Evolutionary conservation across 1,284 basidiomycete species (phyloP).

Genomic region (Ceratobasidium sp.): DNA sequence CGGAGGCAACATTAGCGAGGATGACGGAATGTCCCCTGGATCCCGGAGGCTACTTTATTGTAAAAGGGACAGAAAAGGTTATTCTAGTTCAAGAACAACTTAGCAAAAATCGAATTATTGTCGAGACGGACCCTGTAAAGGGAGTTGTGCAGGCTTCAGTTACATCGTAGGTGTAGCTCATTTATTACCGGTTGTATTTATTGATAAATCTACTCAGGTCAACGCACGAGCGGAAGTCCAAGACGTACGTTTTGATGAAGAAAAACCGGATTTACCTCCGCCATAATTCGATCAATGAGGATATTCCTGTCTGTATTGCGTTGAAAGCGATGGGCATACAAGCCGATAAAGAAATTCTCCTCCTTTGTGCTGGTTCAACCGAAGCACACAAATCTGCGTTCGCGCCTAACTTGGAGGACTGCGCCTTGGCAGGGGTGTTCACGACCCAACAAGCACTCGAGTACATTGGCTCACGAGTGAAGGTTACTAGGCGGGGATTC

Average conservation of each 20-base stretch:
- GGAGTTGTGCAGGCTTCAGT: conserved; percentile 95
- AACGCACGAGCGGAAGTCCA: conserved; percentile 97
- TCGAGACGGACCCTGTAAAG: conserved; percentile 92
- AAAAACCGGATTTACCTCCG: conserved; percentile 92
- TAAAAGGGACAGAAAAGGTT: conserved; percentile 99
- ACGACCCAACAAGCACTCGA: conserved; percentile 95
- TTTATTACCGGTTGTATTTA: not conserved
- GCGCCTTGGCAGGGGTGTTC: conserved; percentile 87
- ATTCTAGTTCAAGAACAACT: conserved; percentile 99
- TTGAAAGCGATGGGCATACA: conserved; percentile 97
- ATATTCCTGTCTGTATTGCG: conserved; percentile 95
- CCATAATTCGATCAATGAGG: conserved; percentile 98
- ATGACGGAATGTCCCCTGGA: conserved; percentile 98
- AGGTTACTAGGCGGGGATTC: conserved; percentile 73
- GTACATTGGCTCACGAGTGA: conserved; percentile 92
- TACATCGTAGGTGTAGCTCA: conserved; percentile 75
- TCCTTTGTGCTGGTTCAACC: conserved; percentile 91
- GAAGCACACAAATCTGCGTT: conserved; percentile 91
- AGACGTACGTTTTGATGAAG: conserved; percentile 97
- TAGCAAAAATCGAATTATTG: conserved; percentile 99
- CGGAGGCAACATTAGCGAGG: conserved; percentile 80
- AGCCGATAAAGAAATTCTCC: conserved; percentile 97
- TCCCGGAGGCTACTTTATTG: conserved; percentile 98
- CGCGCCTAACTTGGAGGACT: conserved; percentile 92
- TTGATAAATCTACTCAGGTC: conserved; percentile 57